Conservation (phyloP, 1,139 yeast species). For the Blastobotrys elegans region DNA sequence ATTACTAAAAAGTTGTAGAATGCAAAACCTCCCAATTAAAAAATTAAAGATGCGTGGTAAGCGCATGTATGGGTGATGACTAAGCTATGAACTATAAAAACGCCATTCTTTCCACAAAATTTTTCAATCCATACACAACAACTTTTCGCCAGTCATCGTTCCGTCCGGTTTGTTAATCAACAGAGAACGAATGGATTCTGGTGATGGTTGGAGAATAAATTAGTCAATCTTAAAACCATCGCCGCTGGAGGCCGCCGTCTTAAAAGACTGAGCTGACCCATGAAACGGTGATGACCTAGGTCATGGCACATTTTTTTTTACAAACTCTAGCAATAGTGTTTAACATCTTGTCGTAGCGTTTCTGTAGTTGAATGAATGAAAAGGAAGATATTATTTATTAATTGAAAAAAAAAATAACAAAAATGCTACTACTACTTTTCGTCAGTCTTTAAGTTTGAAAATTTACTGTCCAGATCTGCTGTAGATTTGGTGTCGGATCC, state of each 20-base stretch:
- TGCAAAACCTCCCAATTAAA: neutral
- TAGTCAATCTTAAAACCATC: slow-evolving; percentile 78
- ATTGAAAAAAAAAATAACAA: neutral
- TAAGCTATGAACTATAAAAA: too few relatives aligned
- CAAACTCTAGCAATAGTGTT: too few relatives aligned
- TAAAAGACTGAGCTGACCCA: slow-evolving; percentile 58
- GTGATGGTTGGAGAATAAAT: slow-evolving; percentile 8
- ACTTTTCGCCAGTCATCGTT: slow-evolving; percentile 5
- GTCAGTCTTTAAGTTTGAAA: neutral
- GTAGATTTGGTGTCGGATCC: neutral
- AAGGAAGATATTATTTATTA: neutral
- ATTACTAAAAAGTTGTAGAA: neutral
- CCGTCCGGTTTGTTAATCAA: slow-evolving; percentile 8
- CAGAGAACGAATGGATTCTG: slow-evolving; percentile 12
- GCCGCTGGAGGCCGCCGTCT: slow-evolving; percentile 82
- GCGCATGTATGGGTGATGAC: too few relatives aligned
- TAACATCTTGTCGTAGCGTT: too few relatives aligned
- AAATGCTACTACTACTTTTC: neutral
- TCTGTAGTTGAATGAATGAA: too few relatives aligned
- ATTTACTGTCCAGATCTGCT: neutral
- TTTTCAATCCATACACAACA: neutral
- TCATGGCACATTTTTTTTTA: slow-evolving; percentile 53
- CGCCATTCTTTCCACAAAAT: too few relatives aligned
- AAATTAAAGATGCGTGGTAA: neutral
- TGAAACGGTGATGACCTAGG: slow-evolving; percentile 90